Conservation (phyloP, 1,284 basidiomycete genomes). For the Moniliella sp. region DNA sequence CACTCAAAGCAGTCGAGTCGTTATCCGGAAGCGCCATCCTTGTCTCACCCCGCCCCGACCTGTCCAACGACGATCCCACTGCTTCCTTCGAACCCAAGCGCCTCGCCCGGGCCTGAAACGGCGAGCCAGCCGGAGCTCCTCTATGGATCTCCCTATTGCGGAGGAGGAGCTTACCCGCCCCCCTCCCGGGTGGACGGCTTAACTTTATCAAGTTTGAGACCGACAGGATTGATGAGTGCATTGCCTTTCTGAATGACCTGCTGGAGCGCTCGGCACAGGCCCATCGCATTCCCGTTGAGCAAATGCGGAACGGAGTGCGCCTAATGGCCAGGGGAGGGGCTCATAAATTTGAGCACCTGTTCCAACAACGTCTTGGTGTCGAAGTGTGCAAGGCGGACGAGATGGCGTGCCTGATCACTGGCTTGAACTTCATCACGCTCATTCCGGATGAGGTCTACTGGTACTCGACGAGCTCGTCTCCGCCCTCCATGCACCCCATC, state of each 20-base stretch:
- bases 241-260: constrained; percentile 65
- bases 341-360: constrained; percentile 70
- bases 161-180: constrained; percentile 18
- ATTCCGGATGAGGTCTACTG: constrained; percentile 96
- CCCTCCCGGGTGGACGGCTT: constrained; percentile 60
- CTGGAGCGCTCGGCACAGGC: constrained; percentile 64
- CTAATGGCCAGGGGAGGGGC: constrained; percentile 96
- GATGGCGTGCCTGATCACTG: constrained; percentile 94
- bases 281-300: constrained; percentile 68
- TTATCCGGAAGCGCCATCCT: too few species aligned
- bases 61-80: too few species aligned
- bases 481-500: constrained; percentile 3
- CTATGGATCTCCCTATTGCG: constrained; percentile 18
- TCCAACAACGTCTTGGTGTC: constrained; percentile 54
- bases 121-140: too few species aligned
- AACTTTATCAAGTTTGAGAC: constrained; percentile 97
- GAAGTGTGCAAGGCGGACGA: constrained; percentile 76
- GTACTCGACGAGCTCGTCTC: constrained; percentile 80
- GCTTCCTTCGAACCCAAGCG: too few species aligned
- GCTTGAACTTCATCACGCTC: constrained; percentile 81
- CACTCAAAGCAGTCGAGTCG: too few species aligned
- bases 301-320: constrained; percentile 81
- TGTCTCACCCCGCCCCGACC: too few species aligned
- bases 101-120: too few species aligned
- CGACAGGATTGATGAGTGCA: constrained; percentile 55